These are phyloP conservation scores for Mediolabrus comicus DNA, from an alignment of 108 stramenopile genomes.

Conservation along the genomic window DNA sequence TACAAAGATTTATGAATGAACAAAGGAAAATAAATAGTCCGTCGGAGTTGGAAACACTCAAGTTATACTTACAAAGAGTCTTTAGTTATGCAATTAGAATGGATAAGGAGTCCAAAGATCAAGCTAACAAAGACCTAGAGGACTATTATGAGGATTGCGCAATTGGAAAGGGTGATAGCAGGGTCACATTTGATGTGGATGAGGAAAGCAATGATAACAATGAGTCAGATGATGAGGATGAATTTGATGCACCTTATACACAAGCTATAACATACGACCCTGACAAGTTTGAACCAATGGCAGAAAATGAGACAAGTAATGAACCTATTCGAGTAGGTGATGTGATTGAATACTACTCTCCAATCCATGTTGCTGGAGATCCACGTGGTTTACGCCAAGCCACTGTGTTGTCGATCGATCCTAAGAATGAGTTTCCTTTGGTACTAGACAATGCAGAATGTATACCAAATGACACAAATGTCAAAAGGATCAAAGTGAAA, in stretches of 20 bases:
- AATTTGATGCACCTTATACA: slow-evolving; percentile 40
- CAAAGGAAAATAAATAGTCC: not conserved
- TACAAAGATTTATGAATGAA: not conserved
- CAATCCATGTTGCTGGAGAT: slow-evolving; percentile 61
- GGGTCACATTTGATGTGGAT: not conserved
- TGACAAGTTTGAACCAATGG: slow-evolving; percentile 24
- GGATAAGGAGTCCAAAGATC: not conserved
- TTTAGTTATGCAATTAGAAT: not conserved
- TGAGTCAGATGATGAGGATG: slow-evolving; percentile 16
- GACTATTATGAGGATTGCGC: not conserved
- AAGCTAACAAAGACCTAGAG: not conserved
- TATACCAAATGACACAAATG: slow-evolving; percentile 43
- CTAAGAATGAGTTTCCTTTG: slow-evolving; percentile 37
- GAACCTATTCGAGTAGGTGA: slow-evolving; percentile 77
- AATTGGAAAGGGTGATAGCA: not conserved
- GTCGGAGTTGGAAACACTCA: not conserved
- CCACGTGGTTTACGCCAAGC: slow-evolving; percentile 48
- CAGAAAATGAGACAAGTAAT: slow-evolving; percentile 29
- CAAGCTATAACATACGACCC: slow-evolving; percentile 34
- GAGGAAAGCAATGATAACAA: not conserved
- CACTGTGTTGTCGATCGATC: slow-evolving; percentile 52
- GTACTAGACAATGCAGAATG: slow-evolving; percentile 55
- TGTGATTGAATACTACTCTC: slow-evolving; percentile 62
- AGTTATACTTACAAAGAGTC: not conserved
- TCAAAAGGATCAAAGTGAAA: slow-evolving; percentile 61